Conservation (phyloP, 2,329 filamentous ascomycete genomes). For the Colletotrichum sp. region DNA sequence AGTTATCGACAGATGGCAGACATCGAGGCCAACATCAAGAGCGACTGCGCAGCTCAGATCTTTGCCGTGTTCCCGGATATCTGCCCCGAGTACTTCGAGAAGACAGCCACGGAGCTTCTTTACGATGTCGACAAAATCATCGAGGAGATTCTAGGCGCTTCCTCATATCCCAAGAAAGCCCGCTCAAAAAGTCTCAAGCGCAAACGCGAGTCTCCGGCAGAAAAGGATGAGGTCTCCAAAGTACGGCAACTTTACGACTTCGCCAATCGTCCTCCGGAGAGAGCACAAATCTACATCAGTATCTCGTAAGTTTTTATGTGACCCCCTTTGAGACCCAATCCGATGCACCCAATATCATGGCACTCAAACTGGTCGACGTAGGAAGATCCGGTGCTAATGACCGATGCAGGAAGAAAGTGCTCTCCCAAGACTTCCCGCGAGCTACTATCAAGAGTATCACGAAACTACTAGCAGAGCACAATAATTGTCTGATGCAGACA, state of each 20-base stretch:
- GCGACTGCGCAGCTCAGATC: conserved; percentile 32
- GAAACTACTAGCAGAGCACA: conserved; percentile 25
- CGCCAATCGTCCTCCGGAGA: neutral
- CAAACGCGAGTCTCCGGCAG: conserved; percentile 37
- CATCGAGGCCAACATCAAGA: neutral
- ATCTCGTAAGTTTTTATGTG: conserved; percentile 7
- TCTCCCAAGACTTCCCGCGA: conserved; percentile 40
- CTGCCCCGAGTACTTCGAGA: conserved; percentile 40
- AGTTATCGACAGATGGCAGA: neutral
- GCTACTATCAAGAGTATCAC: conserved; percentile 31
- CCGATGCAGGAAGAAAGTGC: conserved; percentile 24
- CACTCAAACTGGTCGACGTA: neutral
- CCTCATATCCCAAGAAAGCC: conserved; percentile 41
- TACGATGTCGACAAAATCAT: conserved; percentile 38
- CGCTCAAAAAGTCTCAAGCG: conserved; percentile 39
- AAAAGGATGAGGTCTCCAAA: conserved; percentile 23
- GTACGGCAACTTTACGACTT: neutral
- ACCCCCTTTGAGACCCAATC: neutral
- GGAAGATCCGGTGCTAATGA: neutral
- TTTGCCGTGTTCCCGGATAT: conserved; percentile 50
- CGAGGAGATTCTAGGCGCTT: conserved; percentile 44
- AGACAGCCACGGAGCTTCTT: conserved; percentile 27
- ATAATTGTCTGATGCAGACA: conserved; percentile 36
- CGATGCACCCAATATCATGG: neutral
- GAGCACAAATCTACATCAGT: neutral